Evolutionary conservation across 2,329 filamentous ascomycete species (phyloP).

Genomic region (Aspergillus persii): DNA sequence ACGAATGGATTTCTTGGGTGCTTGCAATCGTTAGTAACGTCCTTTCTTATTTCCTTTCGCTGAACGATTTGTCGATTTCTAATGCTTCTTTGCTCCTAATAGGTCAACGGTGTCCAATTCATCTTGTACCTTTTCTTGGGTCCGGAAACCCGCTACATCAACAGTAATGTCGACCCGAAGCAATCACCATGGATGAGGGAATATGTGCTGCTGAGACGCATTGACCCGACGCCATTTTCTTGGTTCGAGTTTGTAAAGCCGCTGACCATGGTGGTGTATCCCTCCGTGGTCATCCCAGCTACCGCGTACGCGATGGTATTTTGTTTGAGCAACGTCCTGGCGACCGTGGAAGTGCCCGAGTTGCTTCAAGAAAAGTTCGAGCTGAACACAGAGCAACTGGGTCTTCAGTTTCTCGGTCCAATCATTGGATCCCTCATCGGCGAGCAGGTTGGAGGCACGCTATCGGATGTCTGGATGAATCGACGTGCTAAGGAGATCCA

Average conservation of each 20-base stretch:
- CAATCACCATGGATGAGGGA: constrained; percentile 42
- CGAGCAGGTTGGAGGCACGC: constrained; percentile 58
- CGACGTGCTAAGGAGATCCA: constrained; percentile 28
- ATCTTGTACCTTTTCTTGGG: constrained; percentile 56
- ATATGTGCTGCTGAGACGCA: constrained; percentile 49
- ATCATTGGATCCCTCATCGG: constrained; percentile 60
- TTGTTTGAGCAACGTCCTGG: constrained; percentile 53
- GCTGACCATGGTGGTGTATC: constrained; percentile 45
- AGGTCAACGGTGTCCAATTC: constrained; percentile 58
- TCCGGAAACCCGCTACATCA: constrained; percentile 55
- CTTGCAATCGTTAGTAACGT: constrained; percentile 51
- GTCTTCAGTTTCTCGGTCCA: constrained; percentile 56
- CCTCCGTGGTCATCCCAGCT: constrained; percentile 53
- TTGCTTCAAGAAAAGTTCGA: constrained; percentile 56
- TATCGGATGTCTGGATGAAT: constrained; percentile 59
- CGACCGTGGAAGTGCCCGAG: constrained; percentile 60
- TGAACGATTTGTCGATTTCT: constrained; percentile 5
- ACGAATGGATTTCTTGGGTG: constrained; percentile 60
- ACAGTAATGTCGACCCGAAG: constrained; percentile 25
- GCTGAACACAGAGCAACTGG: constrained; percentile 58
- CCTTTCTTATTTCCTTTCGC: not conserved
- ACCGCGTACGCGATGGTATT: constrained; percentile 59
- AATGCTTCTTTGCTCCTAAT: constrained; percentile 1
- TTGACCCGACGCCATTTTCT: constrained; percentile 53
- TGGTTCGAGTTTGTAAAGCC: constrained; percentile 54